Conservation (phyloP, 2,329 filamentous ascomycete species). For the Akanthomyces dipterigenus region DNA sequence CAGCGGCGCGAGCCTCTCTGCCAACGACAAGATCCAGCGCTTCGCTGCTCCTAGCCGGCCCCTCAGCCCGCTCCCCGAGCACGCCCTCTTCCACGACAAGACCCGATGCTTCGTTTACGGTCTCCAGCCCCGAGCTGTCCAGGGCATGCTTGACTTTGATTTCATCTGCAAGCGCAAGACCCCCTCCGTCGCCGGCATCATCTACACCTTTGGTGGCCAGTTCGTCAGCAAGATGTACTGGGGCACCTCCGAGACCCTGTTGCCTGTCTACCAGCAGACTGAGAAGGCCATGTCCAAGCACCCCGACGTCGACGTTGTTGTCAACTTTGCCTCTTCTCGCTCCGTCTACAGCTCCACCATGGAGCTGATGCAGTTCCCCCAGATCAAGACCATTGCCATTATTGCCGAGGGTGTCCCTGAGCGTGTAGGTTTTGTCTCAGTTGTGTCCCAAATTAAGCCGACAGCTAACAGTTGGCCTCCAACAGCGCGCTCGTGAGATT, state of each 20-base stretch:
- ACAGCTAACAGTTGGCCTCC: constrained; percentile 15
- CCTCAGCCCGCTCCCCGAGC: constrained; percentile 77
- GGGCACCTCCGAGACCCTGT: constrained; percentile 97
- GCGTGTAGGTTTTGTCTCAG: constrained; percentile 55
- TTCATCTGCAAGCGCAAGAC: constrained; percentile 99
- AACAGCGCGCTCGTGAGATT: constrained; percentile 90
- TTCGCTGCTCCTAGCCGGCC: constrained; percentile 91
- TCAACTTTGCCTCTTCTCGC: constrained; percentile 99
- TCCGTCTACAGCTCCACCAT: constrained; percentile 98
- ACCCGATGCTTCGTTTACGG: constrained; percentile 99
- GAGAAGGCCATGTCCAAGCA: constrained; percentile 94
- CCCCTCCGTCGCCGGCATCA: constrained; percentile 96
- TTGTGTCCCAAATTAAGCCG: neutral
- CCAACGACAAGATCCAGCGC: constrained; percentile 98
- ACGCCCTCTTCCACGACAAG: constrained; percentile 98
- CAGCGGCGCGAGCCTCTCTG: constrained; percentile 54
- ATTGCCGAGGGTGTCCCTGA: constrained; percentile 99
- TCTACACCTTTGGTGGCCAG: constrained; percentile 99
- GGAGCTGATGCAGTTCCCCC: constrained; percentile 94
- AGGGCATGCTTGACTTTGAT: constrained; percentile 97
- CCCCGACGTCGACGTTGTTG: constrained; percentile 91
- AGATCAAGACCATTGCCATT: constrained; percentile 98
- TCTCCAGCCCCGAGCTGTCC: constrained; percentile 88
- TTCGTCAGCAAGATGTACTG: constrained; percentile 99
- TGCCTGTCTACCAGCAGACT: constrained; percentile 95